Percentiles rank a stretch among this genome's conserved stretches.
phyloP scores from a whole-genome alignment of 2,329 filamentous ascomycete genomes.

The Fusarium sp. region DNA sequence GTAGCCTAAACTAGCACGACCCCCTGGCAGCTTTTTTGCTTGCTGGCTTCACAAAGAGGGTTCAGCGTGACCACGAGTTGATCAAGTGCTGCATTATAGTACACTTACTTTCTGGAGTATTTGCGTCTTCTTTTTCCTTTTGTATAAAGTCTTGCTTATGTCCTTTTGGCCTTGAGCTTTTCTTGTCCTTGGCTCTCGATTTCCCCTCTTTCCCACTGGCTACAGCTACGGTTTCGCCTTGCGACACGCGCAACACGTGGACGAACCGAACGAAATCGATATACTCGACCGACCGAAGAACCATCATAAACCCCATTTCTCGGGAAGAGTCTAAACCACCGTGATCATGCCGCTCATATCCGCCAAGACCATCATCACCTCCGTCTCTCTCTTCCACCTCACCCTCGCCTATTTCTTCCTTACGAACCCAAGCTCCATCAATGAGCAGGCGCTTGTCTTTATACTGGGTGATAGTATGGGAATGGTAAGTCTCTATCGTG shows the following conservation, averaged over 20 bases:
- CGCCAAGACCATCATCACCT: constrained; percentile 83
- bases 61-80: constrained; percentile 36
- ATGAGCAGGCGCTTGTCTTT: constrained; percentile 85
- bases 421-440: constrained; percentile 77
- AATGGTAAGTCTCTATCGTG: constrained; percentile 71
- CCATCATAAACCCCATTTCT: background rate
- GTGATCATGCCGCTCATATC: constrained; percentile 84
- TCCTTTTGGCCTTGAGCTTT: background rate
- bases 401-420: constrained; percentile 89
- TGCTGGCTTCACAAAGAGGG: constrained; percentile 10
- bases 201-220: constrained; percentile 10
- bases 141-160: background rate
- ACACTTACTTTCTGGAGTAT: background rate
- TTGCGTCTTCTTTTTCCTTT: background rate
- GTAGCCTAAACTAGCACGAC: constrained; percentile 21
- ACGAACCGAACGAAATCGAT: background rate
- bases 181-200: background rate
- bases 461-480: constrained; percentile 88
- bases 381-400: constrained; percentile 86
- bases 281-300: background rate
- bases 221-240: background rate
- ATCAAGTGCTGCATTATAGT: constrained; percentile 21
- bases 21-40: constrained; percentile 11
- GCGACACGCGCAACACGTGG: constrained; percentile 7
- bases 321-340: background rate